Conservation (phyloP, 805 yeast genomes). For the Ogataea methylovora region DNA sequence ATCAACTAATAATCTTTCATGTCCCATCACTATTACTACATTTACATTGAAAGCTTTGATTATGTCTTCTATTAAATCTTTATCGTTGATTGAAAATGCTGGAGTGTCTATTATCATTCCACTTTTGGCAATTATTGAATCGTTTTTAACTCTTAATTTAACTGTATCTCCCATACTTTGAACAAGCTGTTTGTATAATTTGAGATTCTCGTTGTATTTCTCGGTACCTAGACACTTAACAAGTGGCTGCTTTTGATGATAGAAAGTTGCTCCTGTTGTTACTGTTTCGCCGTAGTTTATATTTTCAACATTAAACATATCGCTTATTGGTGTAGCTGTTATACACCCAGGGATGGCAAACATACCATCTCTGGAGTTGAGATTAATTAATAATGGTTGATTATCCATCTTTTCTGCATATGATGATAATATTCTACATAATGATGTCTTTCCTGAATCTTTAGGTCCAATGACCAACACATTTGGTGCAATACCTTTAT, state of each 20-base stretch:
- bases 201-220: conserved; percentile 45
- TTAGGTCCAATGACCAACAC: conserved; percentile 69
- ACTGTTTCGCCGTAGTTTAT: conserved; percentile 69
- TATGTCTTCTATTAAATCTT: conserved; percentile 45
- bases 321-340: conserved; percentile 78
- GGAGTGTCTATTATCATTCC: conserved; percentile 78
- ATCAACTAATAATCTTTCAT: conserved; percentile 61
- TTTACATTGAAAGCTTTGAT: conserved; percentile 53
- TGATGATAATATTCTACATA: conserved; percentile 60
- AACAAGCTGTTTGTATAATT: conserved; percentile 42
- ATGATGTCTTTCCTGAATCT: conserved; percentile 71
- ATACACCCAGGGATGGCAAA: conserved; percentile 69
- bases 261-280: conserved; percentile 66
- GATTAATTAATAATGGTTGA: conserved; percentile 65
- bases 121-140: conserved; percentile 32
- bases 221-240: conserved; percentile 76
- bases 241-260: conserved; percentile 86
- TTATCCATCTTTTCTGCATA: conserved; percentile 70
- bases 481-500: conserved; percentile 28
- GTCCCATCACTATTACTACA: conserved; percentile 63
- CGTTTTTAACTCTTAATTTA: conserved; percentile 41
- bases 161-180: conserved; percentile 32
- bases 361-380: conserved; percentile 59
- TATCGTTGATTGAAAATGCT: conserved; percentile 43
- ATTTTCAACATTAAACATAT: conserved; percentile 66